Evolutionary conservation across 1,139 yeast species (phyloP).

Genomic region (Candida sojae): DNA sequence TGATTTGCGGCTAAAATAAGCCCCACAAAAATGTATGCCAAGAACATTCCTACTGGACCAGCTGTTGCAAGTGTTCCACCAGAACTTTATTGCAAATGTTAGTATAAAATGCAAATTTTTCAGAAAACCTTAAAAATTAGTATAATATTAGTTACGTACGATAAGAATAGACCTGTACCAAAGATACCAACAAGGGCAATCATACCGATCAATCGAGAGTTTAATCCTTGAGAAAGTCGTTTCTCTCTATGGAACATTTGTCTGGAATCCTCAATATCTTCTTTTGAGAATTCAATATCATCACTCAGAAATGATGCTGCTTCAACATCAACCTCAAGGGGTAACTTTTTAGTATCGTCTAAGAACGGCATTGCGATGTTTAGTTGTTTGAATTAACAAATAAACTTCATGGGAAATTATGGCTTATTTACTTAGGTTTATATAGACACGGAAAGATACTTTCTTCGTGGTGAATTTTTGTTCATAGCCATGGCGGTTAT

Average conservation of each 20-base stretch:
- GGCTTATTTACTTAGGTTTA: too few species aligned
- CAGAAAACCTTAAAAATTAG: not conserved
- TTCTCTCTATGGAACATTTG: conserved; percentile 12
- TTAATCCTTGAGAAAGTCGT: conserved; percentile 15
- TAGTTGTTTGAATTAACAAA: too few species aligned
- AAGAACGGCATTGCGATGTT: not conserved
- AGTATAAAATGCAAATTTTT: not conserved
- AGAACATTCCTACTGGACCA: conserved; percentile 21
- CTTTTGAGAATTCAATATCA: conserved; percentile 2
- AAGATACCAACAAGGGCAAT: conserved; percentile 29
- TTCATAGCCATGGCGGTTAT: too few species aligned
- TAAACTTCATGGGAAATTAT: too few species aligned
- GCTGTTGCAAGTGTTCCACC: conserved; percentile 19
- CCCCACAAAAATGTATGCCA: conserved; percentile 21
- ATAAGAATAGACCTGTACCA: conserved; percentile 22
- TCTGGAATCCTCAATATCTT: conserved; percentile 7
- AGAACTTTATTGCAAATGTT: conserved; percentile 7
- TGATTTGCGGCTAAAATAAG: conserved; percentile 21
- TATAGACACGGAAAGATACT: too few species aligned
- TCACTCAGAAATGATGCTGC: not conserved
- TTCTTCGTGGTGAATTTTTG: too few species aligned
- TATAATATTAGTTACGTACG: not conserved
- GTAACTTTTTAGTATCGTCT: not conserved
- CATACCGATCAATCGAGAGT: conserved; percentile 32
- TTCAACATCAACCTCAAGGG: conserved; percentile 1